Evolutionary conservation across 768 basidiomycete genomes (phyloP), one percentile per base, ranked within the genome.

Genomic region (Ramaria sp.): DNA sequence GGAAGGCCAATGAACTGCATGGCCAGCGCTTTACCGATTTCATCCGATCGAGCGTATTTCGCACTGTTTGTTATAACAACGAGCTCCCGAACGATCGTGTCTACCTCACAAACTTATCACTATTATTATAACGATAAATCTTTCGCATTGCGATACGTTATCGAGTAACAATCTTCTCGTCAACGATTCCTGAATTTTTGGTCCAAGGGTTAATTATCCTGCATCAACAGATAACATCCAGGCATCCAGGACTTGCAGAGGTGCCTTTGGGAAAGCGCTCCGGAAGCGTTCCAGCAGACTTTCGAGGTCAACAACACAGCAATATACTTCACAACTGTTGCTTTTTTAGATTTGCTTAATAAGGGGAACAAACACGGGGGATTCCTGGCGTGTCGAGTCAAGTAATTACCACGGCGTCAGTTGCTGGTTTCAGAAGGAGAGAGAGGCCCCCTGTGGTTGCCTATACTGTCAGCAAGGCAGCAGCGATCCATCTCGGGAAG

Each of bases 341-440:
- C 86, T 10, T 90, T 92, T 69, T 76, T 92, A 59, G 88, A 87
- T 58, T 71, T 91, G 12, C 70, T 91, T n/a, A 77, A 85, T 61
- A 78, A 79, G 60, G 88, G 86, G 15, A 88, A 88, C 62, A 70
- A 74, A 24, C 63, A 45, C 12, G 36, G 30, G 54, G 36, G 30
- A 48, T 65, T 54, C 52, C 57, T 47, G 55, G 58, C 48, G 58
- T 50, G 58, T 75, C 79, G 16, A 82, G 81, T 5, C 85, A 87
- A 65, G 84, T 88, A 58, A 69, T 87, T 52, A 79, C 82, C 15
- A 73, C 87, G 4, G 82, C 84, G 0, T 84, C 82, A 47, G 82
- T 82, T 43, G 83, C 82, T 12, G 74, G 77, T 13, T 85, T 85
- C 69, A 72, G 85, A 48, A 66, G 82, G 50, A 85, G 87, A 43